Evolutionary conservation across 2,329 filamentous ascomycete species (phyloP).

Genomic region (Arthrobotrys sinensis): DNA sequence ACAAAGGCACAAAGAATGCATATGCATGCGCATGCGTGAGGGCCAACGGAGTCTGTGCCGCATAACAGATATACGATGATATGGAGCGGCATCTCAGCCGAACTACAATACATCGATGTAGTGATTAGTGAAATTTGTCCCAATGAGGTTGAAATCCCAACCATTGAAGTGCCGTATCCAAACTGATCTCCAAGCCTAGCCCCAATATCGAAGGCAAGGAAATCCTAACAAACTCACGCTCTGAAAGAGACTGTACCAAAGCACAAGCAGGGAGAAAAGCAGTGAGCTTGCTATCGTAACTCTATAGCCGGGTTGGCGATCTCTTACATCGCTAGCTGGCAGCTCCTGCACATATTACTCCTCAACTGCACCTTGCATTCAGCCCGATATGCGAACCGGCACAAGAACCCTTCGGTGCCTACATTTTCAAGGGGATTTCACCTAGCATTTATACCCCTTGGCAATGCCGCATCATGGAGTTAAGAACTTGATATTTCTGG

Average conservation of each 20-base stretch:
- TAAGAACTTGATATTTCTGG: neutral
- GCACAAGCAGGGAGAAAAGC: neutral
- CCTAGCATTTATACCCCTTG: slow-evolving; percentile 37
- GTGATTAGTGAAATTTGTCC: too few relatives aligned
- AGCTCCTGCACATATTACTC: neutral
- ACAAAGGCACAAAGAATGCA: neutral
- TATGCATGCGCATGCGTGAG: neutral
- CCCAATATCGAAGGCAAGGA: too few relatives aligned
- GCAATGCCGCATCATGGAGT: slow-evolving; percentile 20
- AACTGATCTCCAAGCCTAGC: too few relatives aligned
- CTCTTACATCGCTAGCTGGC: neutral
- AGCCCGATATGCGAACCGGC: neutral
- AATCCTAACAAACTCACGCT: too few relatives aligned
- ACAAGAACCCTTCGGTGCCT: neutral
- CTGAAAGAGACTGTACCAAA: neutral
- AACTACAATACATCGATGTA: too few relatives aligned
- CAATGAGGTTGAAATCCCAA: too few relatives aligned
- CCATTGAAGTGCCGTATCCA: too few relatives aligned
- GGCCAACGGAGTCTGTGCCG: neutral
- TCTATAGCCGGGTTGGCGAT: neutral
- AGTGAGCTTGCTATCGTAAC: too few relatives aligned
- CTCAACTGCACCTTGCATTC: neutral
- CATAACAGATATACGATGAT: neutral
- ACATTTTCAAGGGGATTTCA: neutral
- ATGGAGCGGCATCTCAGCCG: too few relatives aligned